Evolutionary conservation across 441 rosid genomes (phyloP), one percentile per base, ranked within the genome.

Genomic region (Manihot esculenta): DNA sequence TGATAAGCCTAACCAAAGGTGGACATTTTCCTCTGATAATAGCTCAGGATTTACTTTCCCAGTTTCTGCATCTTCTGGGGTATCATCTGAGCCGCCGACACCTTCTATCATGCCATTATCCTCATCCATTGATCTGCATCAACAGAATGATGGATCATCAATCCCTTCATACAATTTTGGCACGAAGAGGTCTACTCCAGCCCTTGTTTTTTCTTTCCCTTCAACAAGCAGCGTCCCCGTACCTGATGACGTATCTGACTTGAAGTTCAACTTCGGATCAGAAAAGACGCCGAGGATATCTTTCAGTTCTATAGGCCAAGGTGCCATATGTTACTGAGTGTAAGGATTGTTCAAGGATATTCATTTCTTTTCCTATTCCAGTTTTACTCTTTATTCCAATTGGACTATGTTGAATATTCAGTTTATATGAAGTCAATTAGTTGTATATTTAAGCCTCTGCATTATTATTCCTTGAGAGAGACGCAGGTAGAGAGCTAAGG

Each of bases 21-120:
- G 89, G 88, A 66, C 77, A 50, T 71, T 74, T 71, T 72, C 96
- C 50, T 79, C 88, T 14, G 90, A 87, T 60, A 75, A 73, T 54
- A 83, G 78, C 73, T 11, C 76, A 0, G 85, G 93, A 60, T 94
- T 92, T 76, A 84, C 88, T 24, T 94, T 94, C 80, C 97, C 92
- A 0, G 82, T 89, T 70, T 76, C 94, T 72, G 73, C 87, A 66
- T 65, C 89, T 15, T 79, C 81, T 48, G 87, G 87, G 18, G 78
- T 74, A 17, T 73, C 76, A 10, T 84, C 91, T 26, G 95, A 92
- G 84, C 94, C 92, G 44, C 97, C 96, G 42, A 89, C 97, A 0
- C 97, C 97, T 7, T 80, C 99, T 50, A 75, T 88, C 80, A 67
- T 79, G 79, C 97, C 97, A 45, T 82, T 79, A 18, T 57, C 72